Percentiles rank a stretch among this genome's conserved stretches.
Evolutionary conservation across 805 yeast species (phyloP).

Genomic region (Saturnispora sekii): DNA sequence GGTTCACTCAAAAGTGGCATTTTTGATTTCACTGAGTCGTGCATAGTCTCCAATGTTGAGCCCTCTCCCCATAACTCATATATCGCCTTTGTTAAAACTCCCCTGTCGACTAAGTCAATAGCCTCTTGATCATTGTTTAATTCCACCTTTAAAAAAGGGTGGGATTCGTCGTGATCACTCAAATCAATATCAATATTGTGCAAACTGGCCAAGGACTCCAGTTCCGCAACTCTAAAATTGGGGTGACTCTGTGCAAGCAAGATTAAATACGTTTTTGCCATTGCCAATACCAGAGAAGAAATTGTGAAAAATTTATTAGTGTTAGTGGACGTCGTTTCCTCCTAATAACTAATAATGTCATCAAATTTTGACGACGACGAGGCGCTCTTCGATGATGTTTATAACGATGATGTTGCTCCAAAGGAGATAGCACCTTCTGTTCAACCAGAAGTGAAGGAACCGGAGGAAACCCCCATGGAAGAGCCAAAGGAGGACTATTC

Average conservation of each 20-base stretch:
- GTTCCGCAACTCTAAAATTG: slow-evolving; percentile 69
- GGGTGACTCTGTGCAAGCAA: slow-evolving; percentile 80
- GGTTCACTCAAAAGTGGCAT: slow-evolving; percentile 17
- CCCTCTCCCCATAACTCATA: slow-evolving; percentile 86
- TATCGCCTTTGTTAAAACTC: slow-evolving; percentile 63
- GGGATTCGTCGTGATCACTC: slow-evolving; percentile 41
- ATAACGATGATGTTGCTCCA: slow-evolving; percentile 27
- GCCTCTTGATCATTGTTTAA: slow-evolving; percentile 66
- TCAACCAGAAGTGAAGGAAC: slow-evolving; percentile 13
- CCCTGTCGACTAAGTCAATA: slow-evolving; percentile 46
- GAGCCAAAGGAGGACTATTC: not conserved
- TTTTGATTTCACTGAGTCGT: slow-evolving; percentile 29
- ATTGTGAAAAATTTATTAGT: too few relatives aligned
- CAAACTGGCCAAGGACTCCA: slow-evolving; percentile 73
- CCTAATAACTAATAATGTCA: slow-evolving; percentile 4
- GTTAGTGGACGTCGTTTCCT: slow-evolving; percentile 2
- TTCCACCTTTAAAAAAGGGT: slow-evolving; percentile 65
- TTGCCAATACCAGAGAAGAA: too few relatives aligned
- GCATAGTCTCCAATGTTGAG: slow-evolving; percentile 43
- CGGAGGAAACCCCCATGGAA: slow-evolving; percentile 3
- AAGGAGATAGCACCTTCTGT: slow-evolving; percentile 17
- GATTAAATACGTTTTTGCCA: slow-evolving; percentile 50
- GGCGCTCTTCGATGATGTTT: slow-evolving; percentile 88
- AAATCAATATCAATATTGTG: slow-evolving; percentile 50
- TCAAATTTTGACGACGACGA: slow-evolving; percentile 82